phyloP scores from a whole-genome alignment of 306 rosid genomes.

The Sophora flavescens region DNA sequence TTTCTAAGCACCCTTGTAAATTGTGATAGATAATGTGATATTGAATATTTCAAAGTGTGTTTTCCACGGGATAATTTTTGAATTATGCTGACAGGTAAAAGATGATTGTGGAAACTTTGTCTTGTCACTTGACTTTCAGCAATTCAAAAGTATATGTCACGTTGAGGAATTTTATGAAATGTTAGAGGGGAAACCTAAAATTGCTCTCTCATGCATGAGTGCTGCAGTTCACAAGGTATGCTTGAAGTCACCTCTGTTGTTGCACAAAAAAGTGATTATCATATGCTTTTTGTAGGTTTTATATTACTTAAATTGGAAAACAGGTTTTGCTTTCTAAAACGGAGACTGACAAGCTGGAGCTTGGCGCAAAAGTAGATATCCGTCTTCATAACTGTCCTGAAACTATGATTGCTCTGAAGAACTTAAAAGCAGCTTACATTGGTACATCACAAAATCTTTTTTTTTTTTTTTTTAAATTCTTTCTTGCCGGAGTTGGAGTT shows the following conservation, averaged over 20 bases:
- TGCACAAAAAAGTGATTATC: slow-evolving; percentile 18
- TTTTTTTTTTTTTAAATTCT: neutral
- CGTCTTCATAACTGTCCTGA: slow-evolving; percentile 86
- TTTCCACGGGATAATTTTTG: neutral
- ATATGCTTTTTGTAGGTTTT: slow-evolving; percentile 30
- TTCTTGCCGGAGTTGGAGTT: slow-evolving; percentile 20
- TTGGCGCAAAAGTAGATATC: slow-evolving; percentile 62
- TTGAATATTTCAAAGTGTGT: slow-evolving; percentile 7
- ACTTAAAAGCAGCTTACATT: slow-evolving; percentile 90
- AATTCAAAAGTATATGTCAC: slow-evolving; percentile 57
- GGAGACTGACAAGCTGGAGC: slow-evolving; percentile 56
- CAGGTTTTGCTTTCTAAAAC: slow-evolving; percentile 65
- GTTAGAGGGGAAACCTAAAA: slow-evolving; percentile 75
- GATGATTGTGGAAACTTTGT: slow-evolving; percentile 57
- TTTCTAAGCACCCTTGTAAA: slow-evolving; percentile 3
- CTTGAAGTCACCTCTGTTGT: slow-evolving; percentile 1
- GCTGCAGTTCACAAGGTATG: slow-evolving; percentile 82
- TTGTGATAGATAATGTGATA: slow-evolving; percentile 3
- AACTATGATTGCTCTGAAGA: slow-evolving; percentile 84
- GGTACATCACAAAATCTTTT: slow-evolving; percentile 56
- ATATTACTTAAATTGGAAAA: slow-evolving; percentile 41
- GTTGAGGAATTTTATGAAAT: slow-evolving; percentile 61
- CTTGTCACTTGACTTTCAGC: slow-evolving; percentile 75
- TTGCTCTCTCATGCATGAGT: slow-evolving; percentile 76
- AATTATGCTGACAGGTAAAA: slow-evolving; percentile 53